These are phyloP conservation scores for Pelargonium nanum DNA, from an alignment of 345 rosid genomes.

Conservation along the genomic window DNA sequence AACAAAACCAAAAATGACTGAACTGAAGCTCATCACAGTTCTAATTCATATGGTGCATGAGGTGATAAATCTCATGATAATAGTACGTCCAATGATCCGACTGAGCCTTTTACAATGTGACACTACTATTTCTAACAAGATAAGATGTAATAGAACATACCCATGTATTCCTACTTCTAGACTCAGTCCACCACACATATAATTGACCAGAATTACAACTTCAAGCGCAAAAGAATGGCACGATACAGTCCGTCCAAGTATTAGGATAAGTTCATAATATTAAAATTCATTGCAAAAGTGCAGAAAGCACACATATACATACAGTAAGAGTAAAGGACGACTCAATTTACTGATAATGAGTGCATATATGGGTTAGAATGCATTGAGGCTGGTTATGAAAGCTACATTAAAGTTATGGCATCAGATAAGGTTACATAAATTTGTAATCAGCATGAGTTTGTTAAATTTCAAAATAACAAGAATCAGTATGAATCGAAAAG, in stretches of 20 bases:
- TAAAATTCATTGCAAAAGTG: background rate
- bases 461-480: too few species aligned
- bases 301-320: background rate
- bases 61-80: background rate
- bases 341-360: background rate
- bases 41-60: background rate
- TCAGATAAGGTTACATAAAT: too few species aligned
- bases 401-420: background rate
- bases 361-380: too few species aligned
- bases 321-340: background rate
- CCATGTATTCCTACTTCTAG: background rate
- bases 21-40: background rate
- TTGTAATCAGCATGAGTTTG: too few species aligned
- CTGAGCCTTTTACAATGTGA: background rate
- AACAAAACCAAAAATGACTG: background rate
- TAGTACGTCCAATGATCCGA: background rate
- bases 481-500: too few species aligned
- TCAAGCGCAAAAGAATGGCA: background rate
- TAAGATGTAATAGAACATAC: background rate
- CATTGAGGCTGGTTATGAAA: background rate
- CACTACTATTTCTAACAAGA: background rate
- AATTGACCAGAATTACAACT: background rate
- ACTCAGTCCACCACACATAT: background rate
- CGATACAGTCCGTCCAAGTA: background rate
- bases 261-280: background rate